Evolutionary conservation across 2,329 filamentous ascomycete species (phyloP).

Genomic region (Claviceps sp.): DNA sequence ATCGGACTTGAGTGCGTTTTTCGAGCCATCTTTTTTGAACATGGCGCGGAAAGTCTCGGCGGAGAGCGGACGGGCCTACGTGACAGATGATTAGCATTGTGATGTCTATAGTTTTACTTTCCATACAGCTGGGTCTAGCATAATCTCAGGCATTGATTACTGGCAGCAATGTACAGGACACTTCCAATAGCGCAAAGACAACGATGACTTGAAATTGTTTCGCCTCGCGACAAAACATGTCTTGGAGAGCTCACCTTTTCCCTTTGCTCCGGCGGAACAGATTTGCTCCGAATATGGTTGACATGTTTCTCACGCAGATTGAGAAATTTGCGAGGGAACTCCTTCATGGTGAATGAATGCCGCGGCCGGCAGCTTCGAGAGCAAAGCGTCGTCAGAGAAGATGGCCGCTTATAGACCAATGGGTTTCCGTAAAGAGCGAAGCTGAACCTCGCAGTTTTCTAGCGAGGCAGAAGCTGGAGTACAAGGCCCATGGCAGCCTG

Average conservation of each 20-base stretch:
- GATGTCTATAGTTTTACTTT: neutral
- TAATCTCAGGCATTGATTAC: neutral
- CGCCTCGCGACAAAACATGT: neutral
- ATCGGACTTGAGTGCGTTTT: conserved; percentile 29
- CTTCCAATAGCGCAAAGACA: no score
- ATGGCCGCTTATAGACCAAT: neutral
- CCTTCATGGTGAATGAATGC: conserved; percentile 29
- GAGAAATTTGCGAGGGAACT: conserved; percentile 51
- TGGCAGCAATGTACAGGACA: neutral
- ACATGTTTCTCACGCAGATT: conserved; percentile 55
- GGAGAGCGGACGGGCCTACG: conserved; percentile 37
- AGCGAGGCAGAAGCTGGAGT: conserved; percentile 18
- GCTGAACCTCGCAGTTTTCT: conserved; percentile 15
- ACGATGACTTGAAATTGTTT: neutral
- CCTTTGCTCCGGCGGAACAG: conserved; percentile 33
- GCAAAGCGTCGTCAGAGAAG: neutral
- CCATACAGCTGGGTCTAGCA: neutral
- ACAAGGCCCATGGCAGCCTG: conserved; percentile 18
- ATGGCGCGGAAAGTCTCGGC: conserved; percentile 48
- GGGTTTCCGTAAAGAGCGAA: conserved; percentile 2
- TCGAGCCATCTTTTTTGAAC: conserved; percentile 48
- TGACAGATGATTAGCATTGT: neutral
- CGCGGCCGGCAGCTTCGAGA: neutral
- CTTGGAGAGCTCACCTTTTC: conserved; percentile 30
- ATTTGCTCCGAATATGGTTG: conserved; percentile 39